Evolutionary conservation across 768 basidiomycete species (phyloP), one percentile per base, ranked within the genome.

Genomic region (Lactifluus piperatus): DNA sequence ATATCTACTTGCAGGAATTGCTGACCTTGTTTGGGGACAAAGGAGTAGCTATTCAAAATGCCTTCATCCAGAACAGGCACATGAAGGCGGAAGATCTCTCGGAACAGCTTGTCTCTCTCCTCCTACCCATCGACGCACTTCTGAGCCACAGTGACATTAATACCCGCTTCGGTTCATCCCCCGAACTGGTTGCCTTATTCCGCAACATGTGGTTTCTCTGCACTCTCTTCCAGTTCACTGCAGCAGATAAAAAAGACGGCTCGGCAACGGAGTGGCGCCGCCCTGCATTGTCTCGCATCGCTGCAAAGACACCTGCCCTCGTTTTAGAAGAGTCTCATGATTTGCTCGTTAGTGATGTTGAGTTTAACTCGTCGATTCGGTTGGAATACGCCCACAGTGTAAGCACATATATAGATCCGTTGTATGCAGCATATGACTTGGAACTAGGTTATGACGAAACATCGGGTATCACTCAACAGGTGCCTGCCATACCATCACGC

Each of bases 131-230:
- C 57, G 93, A 95, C 67, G 86, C 91, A 0, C 79, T 97, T 24
- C 78, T 99, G 24, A 73, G 78, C 34, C 90, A 93, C 65, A 65
- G 72, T 14, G 82, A 85, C 59, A 89, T 88, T 70, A 77, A 79
- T 46, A 82, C 87, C 1, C 79, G 83, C 34, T 53, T 76, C 18
- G 71, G 77, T 27, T 72, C 83, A 20, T 76, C 84, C 0, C 68
- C 82, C 5, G 83, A 83, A 24, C 69, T 91, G 13, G 83, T 87
- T 11, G 75, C 83, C 5, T 75, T 92, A 22, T 98, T 97, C 79
- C 82, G 94, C 45, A 93, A 91, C 67, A 78, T 94, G 73, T 99
- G 95, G 95, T 93, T 94, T 72, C 72, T 97, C 20, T 93, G 91
- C 68, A 81, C 89, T 26, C 79, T 95, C 16, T 93, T 95, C 66